Evolutionary conservation across 2,329 filamentous ascomycete genomes (phyloP).

Genomic region (Fusarium penzigii): DNA sequence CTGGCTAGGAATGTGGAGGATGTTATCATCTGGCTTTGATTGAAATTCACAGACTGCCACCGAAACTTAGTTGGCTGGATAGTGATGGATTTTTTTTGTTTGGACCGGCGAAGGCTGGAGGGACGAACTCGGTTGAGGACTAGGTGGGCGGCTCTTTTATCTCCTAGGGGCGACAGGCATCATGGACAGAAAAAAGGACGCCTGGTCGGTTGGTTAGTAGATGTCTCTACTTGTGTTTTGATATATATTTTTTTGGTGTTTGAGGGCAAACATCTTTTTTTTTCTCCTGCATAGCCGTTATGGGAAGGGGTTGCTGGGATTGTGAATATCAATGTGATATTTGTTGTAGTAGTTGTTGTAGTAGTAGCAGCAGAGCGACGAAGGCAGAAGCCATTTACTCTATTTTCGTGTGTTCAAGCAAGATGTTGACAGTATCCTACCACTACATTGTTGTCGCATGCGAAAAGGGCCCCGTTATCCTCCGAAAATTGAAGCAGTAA

Average conservation of each 20-base stretch:
- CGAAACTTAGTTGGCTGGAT: background rate
- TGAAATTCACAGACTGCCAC: background rate
- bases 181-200: conserved; percentile 15
- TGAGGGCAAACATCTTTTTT: conserved; percentile 23
- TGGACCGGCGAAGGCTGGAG: background rate
- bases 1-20: background rate
- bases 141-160: background rate
- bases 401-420: too few relatives aligned
- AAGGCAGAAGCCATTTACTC: too few relatives aligned
- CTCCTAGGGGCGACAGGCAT: background rate
- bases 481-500: too few relatives aligned
- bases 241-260: conserved; percentile 30
- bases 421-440: too few relatives aligned
- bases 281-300: conserved; percentile 26
- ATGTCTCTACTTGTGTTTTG: conserved; percentile 25
- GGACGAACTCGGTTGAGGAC: too few relatives aligned
- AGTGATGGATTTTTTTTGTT: background rate
- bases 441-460: too few relatives aligned
- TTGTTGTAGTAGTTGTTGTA: conserved; percentile 26
- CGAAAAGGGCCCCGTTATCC: too few relatives aligned
- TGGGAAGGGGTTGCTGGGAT: conserved; percentile 19
- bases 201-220: conserved; percentile 24
- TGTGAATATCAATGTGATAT: conserved; percentile 16
- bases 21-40: background rate
- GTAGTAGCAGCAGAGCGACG: conserved; percentile 5